phyloP scores from a whole-genome alignment of 202 grass and related monocot species.

The Panicum hallii region DNA sequence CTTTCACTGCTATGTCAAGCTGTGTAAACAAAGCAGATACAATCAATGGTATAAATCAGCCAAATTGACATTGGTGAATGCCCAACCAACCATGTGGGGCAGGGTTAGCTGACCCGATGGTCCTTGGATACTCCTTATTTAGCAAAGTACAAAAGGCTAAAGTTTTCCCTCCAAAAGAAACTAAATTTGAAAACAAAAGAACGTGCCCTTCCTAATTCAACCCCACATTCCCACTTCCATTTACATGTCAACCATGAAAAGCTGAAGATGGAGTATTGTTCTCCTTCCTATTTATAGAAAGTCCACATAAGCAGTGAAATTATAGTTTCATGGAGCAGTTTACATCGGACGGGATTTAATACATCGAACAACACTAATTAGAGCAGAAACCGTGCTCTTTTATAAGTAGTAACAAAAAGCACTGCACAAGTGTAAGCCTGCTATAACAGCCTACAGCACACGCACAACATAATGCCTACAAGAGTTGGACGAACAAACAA shows the following conservation, averaged over 20 bases:
- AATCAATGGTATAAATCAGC: background rate
- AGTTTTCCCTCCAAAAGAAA: background rate
- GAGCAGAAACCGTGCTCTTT: background rate
- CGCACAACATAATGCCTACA: background rate
- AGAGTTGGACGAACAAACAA: constrained; percentile 22
- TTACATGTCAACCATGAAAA: background rate
- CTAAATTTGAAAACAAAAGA: background rate
- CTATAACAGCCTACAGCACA: background rate
- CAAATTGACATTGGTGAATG: background rate
- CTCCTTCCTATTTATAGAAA: constrained; percentile 24
- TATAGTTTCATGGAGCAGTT: background rate
- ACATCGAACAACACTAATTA: constrained; percentile 29
- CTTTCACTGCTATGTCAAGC: background rate
- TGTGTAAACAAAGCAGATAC: constrained; percentile 4
- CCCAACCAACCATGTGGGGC: background rate
- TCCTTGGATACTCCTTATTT: constrained; percentile 16
- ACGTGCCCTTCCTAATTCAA: background rate
- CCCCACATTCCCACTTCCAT: background rate
- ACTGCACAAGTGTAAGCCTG: background rate
- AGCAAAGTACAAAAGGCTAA: background rate
- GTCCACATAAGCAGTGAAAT: constrained; percentile 36
- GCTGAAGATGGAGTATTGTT: constrained; percentile 4
- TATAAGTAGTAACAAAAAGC: background rate
- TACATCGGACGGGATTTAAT: background rate
- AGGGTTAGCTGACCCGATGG: background rate